phyloP scores from a whole-genome alignment of 2,329 filamentous ascomycete genomes.

The Diaporthe australafricana region DNA sequence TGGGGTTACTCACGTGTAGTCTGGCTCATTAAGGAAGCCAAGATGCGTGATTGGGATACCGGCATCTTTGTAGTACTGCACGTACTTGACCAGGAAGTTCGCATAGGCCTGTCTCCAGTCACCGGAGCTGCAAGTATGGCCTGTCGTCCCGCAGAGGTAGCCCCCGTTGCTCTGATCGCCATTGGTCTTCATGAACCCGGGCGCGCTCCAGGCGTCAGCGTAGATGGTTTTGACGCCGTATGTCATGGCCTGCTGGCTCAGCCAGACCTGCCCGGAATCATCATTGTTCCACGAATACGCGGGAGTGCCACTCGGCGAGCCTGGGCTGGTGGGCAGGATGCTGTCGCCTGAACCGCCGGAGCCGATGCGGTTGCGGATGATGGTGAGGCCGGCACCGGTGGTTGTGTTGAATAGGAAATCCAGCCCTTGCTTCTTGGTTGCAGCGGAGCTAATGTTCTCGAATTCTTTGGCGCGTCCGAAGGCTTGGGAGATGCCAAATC shows the following conservation, averaged over 20 bases:
- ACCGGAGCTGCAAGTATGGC: slow-evolving; percentile 52
- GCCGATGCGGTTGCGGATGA: slow-evolving; percentile 62
- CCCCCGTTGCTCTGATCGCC: slow-evolving; percentile 55
- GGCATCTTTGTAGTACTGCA: slow-evolving; percentile 57
- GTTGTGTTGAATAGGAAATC: slow-evolving; percentile 59
- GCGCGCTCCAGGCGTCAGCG: slow-evolving; percentile 62
- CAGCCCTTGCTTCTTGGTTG: slow-evolving; percentile 50
- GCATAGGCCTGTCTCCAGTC: slow-evolving; percentile 62
- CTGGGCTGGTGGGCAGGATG: slow-evolving; percentile 49
- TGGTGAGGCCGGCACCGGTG: slow-evolving; percentile 60
- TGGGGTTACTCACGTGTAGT: slow-evolving; percentile 45
- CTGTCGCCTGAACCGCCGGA: slow-evolving; percentile 41
- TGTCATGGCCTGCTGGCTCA: slow-evolving; percentile 51
- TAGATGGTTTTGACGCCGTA: slow-evolving; percentile 57
- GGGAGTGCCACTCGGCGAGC: slow-evolving; percentile 43
- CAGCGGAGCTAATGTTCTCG: slow-evolving; percentile 45
- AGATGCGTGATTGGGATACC: slow-evolving; percentile 58
- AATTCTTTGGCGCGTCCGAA: slow-evolving; percentile 57
- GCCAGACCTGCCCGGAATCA: slow-evolving; percentile 54
- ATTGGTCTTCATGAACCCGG: slow-evolving; percentile 64
- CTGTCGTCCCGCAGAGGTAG: slow-evolving; percentile 57
- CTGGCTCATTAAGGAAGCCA: slow-evolving; percentile 61
- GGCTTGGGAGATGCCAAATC: slow-evolving; percentile 61
- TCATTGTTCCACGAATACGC: slow-evolving; percentile 50
- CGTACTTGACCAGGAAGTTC: slow-evolving; percentile 59